phyloP scores from a whole-genome alignment of 108 stramenopile species.

The Nannochloropsis oceanica region DNA sequence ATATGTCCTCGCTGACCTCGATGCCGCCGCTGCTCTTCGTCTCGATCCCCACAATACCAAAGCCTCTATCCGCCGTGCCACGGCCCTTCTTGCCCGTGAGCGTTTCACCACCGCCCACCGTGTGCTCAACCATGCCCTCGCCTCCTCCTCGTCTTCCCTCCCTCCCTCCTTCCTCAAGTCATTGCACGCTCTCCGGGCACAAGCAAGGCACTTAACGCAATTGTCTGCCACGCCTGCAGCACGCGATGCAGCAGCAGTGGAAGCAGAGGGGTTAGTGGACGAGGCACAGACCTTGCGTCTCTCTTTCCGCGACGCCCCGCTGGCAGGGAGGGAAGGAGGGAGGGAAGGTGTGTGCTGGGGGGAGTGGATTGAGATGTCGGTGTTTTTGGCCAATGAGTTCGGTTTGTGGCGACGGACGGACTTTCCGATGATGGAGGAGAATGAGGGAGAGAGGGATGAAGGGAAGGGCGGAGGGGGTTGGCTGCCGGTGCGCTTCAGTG shows the following conservation, averaged over 20 bases:
- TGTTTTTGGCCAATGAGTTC: conserved; percentile 5
- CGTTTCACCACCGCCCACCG: background rate
- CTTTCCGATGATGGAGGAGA: background rate
- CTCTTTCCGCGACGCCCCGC: background rate
- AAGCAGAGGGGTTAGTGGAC: background rate
- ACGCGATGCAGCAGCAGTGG: background rate
- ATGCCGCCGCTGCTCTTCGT: background rate
- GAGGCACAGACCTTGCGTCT: background rate
- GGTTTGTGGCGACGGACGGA: conserved; percentile 10
- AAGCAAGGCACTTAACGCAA: background rate
- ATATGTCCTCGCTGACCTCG: background rate
- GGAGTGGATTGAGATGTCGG: background rate
- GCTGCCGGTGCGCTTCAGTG: background rate
- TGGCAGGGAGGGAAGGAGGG: background rate
- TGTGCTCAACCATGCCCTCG: background rate
- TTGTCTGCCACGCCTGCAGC: background rate
- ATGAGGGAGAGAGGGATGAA: background rate
- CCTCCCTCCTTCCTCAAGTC: background rate
- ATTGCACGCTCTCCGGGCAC: background rate
- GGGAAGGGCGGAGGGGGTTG: background rate
- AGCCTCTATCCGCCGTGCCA: background rate
- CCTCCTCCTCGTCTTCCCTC: background rate
- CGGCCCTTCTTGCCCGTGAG: background rate
- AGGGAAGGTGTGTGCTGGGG: background rate
- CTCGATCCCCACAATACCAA: background rate